Percentiles rank a stretch among this genome's conserved stretches.
Conservation (phyloP, 2,329 filamentous ascomycete species). For the Fusarium citri region DNA sequence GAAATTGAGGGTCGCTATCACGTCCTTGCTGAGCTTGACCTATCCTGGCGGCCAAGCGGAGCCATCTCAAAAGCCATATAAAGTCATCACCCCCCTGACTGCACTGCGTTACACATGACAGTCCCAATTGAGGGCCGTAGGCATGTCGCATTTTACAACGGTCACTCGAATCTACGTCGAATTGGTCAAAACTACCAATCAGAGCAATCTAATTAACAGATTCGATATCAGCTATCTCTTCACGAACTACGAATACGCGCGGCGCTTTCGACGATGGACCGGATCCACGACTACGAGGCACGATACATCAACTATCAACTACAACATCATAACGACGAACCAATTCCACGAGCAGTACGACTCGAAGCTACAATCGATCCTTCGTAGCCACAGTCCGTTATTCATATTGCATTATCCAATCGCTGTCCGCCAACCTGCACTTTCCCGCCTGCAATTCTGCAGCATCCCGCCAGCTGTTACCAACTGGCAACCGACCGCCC, state of each 20-base stretch:
- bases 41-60: slow-evolving; percentile 25
- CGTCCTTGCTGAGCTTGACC: slow-evolving; percentile 19
- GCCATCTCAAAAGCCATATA: slow-evolving; percentile 31
- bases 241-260: not conserved
- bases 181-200: not conserved
- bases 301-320: not conserved
- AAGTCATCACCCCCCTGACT: slow-evolving; percentile 23
- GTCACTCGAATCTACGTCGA: not conserved
- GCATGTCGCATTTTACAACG: not conserved
- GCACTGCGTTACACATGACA: slow-evolving; percentile 15
- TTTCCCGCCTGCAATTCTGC: slow-evolving; percentile 25
- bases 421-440: slow-evolving; percentile 8
- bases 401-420: not conserved
- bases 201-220: not conserved
- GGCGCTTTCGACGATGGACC: not conserved
- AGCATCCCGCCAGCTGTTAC: slow-evolving; percentile 16
- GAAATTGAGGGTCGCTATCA: slow-evolving; percentile 21
- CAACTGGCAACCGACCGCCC: slow-evolving; percentile 31
- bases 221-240: too few relatives aligned
- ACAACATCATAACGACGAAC: not conserved
- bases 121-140: not conserved
- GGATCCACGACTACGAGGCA: slow-evolving; percentile 1
- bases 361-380: not conserved
- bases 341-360: not conserved
- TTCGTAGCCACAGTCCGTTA: not conserved